Conservation (phyloP, 129 eudicot species). For the Centaurea solstitialis region DNA sequence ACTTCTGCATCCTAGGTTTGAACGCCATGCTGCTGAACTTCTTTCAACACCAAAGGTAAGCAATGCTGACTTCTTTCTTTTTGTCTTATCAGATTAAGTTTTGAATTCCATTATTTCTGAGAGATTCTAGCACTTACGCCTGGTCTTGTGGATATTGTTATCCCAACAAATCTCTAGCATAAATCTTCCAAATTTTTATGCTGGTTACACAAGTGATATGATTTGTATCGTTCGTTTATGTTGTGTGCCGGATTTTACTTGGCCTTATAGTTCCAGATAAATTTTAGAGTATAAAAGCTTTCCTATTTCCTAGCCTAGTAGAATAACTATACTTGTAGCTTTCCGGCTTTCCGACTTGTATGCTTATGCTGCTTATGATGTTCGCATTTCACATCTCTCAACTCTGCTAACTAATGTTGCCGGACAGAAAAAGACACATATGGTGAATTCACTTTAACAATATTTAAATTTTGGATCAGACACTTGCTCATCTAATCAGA, state of each 20-base stretch:
- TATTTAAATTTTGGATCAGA: neutral
- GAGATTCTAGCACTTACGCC: neutral
- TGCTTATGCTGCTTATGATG: neutral
- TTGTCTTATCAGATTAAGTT: neutral
- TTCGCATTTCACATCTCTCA: neutral
- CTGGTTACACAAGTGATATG: neutral
- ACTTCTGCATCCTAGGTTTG: conserved; percentile 74
- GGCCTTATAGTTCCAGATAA: neutral
- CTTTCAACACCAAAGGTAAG: conserved; percentile 76
- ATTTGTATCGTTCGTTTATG: neutral
- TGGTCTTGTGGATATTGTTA: neutral
- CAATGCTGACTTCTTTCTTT: neutral
- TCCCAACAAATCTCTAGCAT: neutral
- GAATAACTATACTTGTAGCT: neutral
- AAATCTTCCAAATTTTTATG: neutral
- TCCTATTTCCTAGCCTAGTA: neutral
- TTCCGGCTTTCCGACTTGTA: neutral
- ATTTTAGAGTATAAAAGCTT: neutral
- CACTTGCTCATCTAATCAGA: neutral
- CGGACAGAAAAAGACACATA: neutral
- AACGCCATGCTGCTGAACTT: conserved; percentile 55
- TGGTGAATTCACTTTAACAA: neutral
- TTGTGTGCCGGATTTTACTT: conserved; percentile 10
- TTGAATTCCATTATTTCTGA: neutral
- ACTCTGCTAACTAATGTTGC: neutral